Evolutionary conservation across 495 filamentous ascomycete species (phyloP).

Genomic region (Symbiotaphrina buchneri): DNA sequence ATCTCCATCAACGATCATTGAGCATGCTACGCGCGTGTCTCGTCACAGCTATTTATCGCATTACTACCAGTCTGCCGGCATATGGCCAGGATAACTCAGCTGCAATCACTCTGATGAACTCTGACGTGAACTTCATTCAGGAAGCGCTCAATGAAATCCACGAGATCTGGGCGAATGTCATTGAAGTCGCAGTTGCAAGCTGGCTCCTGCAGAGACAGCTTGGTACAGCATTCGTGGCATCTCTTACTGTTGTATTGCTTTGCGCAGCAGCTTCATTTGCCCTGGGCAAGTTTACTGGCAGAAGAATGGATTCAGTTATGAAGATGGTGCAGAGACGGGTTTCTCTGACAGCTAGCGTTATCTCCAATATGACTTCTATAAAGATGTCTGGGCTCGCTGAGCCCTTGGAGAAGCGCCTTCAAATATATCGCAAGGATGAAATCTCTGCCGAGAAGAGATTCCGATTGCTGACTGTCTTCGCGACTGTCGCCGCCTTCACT

Average conservation of each 20-base stretch:
- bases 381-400: too few species aligned
- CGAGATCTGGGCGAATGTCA: constrained; percentile 25
- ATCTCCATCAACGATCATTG: constrained; percentile 10
- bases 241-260: constrained; percentile 30
- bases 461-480: too few species aligned
- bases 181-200: constrained; percentile 36
- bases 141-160: constrained; percentile 15
- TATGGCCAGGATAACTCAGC: constrained; percentile 23
- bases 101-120: constrained; percentile 38
- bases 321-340: too few species aligned
- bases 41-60: constrained; percentile 30
- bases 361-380: too few species aligned
- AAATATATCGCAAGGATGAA: too few species aligned
- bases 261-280: too few species aligned
- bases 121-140: constrained; percentile 19
- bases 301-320: too few species aligned
- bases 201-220: constrained; percentile 32
- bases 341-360: too few species aligned
- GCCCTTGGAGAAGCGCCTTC: too few species aligned
- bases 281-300: too few species aligned
- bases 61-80: constrained; percentile 20
- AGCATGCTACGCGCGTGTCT: constrained; percentile 35
- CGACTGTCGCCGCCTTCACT: too few species aligned
- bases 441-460: too few species aligned
- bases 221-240: constrained; percentile 27